Conservation (phyloP, 345 rosid species). For the Acer campestre region DNA sequence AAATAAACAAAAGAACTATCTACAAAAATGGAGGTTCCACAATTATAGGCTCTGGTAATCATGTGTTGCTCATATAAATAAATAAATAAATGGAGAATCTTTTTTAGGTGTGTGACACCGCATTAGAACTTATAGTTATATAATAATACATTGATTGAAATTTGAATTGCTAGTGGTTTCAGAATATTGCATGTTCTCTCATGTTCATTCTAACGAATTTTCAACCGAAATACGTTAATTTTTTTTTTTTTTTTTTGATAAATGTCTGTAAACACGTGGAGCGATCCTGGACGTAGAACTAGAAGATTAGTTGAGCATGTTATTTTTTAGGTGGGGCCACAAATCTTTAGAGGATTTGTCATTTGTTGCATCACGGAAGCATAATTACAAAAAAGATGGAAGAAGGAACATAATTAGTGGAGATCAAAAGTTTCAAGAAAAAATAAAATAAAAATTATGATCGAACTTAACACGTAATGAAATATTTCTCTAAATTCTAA, state of each 20-base stretch:
- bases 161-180: background rate
- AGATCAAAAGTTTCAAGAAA: background rate
- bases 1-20: background rate
- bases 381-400: conserved; percentile 1
- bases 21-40: background rate
- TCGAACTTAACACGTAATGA: too few relatives aligned
- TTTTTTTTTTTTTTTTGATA: background rate
- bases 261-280: conserved; percentile 18
- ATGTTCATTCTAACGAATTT: background rate
- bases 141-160: background rate
- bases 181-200: conserved; percentile 3
- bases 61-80: background rate
- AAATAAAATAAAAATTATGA: too few relatives aligned
- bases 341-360: background rate
- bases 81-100: conserved; percentile 14
- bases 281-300: background rate
- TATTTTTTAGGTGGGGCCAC: background rate
- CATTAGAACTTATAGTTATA: background rate
- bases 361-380: conserved; percentile 6
- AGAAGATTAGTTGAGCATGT: conserved; percentile 4
- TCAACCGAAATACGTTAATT: conserved; percentile 2
- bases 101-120: conserved; percentile 4
- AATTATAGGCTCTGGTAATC: conserved; percentile 10
- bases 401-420: background rate
- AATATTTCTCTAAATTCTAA: too few relatives aligned